Conservation (phyloP, 2,329 filamentous ascomycete genomes). For the Paracamarosporium sp. region DNA sequence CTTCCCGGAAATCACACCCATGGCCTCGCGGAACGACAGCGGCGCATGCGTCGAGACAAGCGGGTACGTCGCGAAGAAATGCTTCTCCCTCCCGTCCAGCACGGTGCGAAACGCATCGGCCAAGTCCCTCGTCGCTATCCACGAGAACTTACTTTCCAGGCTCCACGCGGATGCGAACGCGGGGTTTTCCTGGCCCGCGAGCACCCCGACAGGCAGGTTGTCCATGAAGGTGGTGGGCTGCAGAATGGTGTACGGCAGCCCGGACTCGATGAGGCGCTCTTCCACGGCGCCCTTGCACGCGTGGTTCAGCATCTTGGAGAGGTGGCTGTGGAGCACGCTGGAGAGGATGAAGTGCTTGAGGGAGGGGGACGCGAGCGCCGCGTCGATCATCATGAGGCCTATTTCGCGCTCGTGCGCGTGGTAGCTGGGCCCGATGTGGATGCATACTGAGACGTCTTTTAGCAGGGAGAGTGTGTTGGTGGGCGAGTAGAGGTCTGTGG, state of each 20-base stretch:
- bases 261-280: constrained; percentile 44
- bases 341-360: constrained; percentile 47
- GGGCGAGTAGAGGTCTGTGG: constrained; percentile 33
- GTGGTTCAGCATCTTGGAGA: constrained; percentile 47
- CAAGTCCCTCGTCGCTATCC: constrained; percentile 32
- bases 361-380: constrained; percentile 28
- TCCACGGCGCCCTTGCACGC: constrained; percentile 45
- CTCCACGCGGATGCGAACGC: constrained; percentile 26
- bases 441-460: constrained; percentile 34
- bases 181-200: constrained; percentile 25
- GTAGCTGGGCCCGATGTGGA: constrained; percentile 45
- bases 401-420: constrained; percentile 42
- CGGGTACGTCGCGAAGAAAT: constrained; percentile 36
- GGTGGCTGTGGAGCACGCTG: constrained; percentile 40
- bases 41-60: constrained; percentile 25
- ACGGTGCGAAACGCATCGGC: constrained; percentile 30
- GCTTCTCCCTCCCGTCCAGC: constrained; percentile 29
- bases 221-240: constrained; percentile 47
- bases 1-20: constrained; percentile 20
- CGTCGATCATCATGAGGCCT: constrained; percentile 47
- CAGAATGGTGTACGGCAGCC: constrained; percentile 43
- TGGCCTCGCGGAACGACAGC: constrained; percentile 22
- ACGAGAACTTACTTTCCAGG: constrained; percentile 27
- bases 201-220: constrained; percentile 25
- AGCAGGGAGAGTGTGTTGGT: constrained; percentile 31